Evolutionary conservation across 139 green algal species (phyloP).

Genomic region (Chlorella sp.): DNA sequence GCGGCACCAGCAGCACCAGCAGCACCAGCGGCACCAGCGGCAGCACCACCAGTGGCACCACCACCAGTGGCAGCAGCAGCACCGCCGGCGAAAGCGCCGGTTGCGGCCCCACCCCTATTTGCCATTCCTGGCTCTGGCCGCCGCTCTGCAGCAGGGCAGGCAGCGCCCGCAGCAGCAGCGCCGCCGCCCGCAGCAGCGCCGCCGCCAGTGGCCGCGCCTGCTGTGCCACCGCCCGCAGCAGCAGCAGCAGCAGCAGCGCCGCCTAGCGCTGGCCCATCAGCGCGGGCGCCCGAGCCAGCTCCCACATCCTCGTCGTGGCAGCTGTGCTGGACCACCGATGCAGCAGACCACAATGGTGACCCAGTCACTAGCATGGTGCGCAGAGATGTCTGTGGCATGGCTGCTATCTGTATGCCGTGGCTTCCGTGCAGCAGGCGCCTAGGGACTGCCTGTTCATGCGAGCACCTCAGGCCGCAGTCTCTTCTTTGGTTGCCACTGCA

Average conservation of each 20-base stretch:
- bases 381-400: too few species aligned
- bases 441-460: too few species aligned
- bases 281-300: neutral
- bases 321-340: slow-evolving; percentile 39
- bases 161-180: neutral
- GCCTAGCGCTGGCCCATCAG: neutral
- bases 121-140: neutral
- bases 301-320: neutral
- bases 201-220: neutral
- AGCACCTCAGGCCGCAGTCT: too few species aligned
- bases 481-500: neutral
- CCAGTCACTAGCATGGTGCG: slow-evolving; percentile 16
- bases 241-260: neutral
- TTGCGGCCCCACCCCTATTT: neutral
- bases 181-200: neutral
- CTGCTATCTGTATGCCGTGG: too few species aligned
- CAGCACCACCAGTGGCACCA: neutral
- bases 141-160: neutral
- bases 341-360: slow-evolving; percentile 14
- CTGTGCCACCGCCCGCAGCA: neutral
- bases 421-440: too few species aligned
- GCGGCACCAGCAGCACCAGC: neutral
- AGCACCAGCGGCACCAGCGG: neutral
- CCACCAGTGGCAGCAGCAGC: neutral
- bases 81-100: neutral